Percentiles rank a stretch among this genome's conserved stretches.
phyloP scores from a whole-genome alignment of 768 basidiomycete species.

The Leccinum incarnatum region DNA sequence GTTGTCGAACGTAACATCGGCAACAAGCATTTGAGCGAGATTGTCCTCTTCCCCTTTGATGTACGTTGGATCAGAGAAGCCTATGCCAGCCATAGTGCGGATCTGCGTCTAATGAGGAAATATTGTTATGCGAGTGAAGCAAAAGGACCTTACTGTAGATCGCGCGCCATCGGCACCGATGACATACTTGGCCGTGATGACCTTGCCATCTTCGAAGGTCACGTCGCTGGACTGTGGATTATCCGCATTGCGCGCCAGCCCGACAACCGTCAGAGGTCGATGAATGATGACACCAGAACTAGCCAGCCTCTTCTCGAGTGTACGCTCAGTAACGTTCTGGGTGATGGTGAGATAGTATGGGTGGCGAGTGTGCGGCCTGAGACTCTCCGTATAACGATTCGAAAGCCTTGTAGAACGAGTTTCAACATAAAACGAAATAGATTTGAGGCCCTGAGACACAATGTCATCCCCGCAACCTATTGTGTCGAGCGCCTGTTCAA shows the following conservation, averaged over 20 bases:
- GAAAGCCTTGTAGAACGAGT: constrained; percentile 31
- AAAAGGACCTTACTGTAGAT: neutral
- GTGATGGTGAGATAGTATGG: no score
- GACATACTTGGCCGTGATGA: no score
- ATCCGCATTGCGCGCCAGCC: no score
- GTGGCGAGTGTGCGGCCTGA: no score
- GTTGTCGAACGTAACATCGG: constrained; percentile 42
- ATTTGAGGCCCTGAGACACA: constrained; percentile 37
- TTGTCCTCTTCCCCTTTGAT: constrained; percentile 17
- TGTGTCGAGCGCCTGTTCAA: constrained; percentile 42
- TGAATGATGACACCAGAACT: constrained; percentile 31
- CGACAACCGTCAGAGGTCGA: constrained; percentile 37
- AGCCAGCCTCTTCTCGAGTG: no score
- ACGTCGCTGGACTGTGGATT: no score
- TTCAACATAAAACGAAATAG: constrained; percentile 25
- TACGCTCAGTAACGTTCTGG: no score
- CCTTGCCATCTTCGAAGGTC: no score
- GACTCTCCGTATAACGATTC: neutral
- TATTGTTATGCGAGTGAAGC: neutral
- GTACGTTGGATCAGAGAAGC: constrained; percentile 43
- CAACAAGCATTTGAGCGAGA: constrained; percentile 42
- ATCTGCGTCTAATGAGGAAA: constrained; percentile 31
- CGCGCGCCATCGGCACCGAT: no score
- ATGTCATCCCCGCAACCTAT: constrained; percentile 41
- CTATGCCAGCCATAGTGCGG: constrained; percentile 39